phyloP scores from a whole-genome alignment of 495 filamentous ascomycete genomes.

The Letharia lupina region DNA sequence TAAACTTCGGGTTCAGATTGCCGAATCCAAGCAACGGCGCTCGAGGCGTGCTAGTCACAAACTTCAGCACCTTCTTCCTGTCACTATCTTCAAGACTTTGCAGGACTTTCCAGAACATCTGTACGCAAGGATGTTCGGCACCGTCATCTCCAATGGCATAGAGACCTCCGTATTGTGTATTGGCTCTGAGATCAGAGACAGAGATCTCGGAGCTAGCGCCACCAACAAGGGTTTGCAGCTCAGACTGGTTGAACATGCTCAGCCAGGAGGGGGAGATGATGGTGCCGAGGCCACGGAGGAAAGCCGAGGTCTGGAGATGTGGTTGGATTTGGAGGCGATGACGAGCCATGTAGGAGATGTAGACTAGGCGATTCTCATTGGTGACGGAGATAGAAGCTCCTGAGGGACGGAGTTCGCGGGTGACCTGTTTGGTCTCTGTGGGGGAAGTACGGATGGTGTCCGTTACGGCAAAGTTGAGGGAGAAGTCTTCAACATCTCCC shows the following conservation, averaged over 20 bases:
- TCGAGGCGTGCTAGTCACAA: conserved; percentile 87
- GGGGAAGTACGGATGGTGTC: conserved; percentile 53
- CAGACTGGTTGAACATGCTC: conserved; percentile 95
- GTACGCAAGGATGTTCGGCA: conserved; percentile 71
- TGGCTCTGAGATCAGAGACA: conserved; percentile 73
- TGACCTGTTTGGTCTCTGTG: conserved; percentile 46
- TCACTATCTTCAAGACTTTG: conserved; percentile 61
- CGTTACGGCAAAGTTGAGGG: conserved; percentile 82
- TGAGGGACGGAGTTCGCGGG: conserved; percentile 62
- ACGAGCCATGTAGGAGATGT: conserved; percentile 83
- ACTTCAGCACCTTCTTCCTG: conserved; percentile 80
- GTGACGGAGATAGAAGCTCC: conserved; percentile 76
- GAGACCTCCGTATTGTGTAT: conserved; percentile 81
- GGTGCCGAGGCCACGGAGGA: conserved; percentile 71
- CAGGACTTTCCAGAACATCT: conserved; percentile 92
- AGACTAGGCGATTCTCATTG: conserved; percentile 84
- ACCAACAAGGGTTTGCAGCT: conserved; percentile 85
- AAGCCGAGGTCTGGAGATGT: conserved; percentile 69
- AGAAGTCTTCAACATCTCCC: conserved; percentile 73
- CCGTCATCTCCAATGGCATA: conserved; percentile 84
- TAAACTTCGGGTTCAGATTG: conserved; percentile 77
- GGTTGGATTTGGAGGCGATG: conserved; percentile 78
- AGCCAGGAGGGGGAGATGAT: conserved; percentile 93
- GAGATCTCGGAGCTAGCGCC: conserved; percentile 79
- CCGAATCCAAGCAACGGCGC: conserved; percentile 89